Evolutionary conservation across 768 basidiomycete species (phyloP).

Genomic region (Suillus fuscotomentosus): DNA sequence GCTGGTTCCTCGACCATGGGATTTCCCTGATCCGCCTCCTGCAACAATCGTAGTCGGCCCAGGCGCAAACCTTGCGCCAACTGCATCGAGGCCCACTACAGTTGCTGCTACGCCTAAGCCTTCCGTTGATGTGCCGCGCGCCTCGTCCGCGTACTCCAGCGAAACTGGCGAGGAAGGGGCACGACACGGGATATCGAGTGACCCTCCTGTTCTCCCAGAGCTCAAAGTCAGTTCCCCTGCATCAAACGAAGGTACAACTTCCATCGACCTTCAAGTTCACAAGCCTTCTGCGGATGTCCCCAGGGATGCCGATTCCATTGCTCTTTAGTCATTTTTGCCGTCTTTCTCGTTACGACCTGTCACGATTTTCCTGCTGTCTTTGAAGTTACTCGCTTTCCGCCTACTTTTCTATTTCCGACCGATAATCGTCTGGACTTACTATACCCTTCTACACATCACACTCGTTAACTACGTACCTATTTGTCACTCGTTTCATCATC

Average conservation of each 20-base stretch:
- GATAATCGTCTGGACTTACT: background rate
- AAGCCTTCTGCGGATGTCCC: slow-evolving; percentile 4
- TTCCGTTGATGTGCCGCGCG: slow-evolving; percentile 27
- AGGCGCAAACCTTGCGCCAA: slow-evolving; percentile 14
- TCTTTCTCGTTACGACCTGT: background rate
- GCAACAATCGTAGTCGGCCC: slow-evolving; percentile 12
- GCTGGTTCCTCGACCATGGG: slow-evolving; percentile 79
- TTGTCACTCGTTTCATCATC: background rate
- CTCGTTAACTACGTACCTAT: background rate
- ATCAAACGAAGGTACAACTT: slow-evolving; percentile 28
- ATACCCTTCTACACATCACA: background rate
- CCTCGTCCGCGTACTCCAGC: slow-evolving; percentile 29
- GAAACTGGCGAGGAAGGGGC: slow-evolving; percentile 26
- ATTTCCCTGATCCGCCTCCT: slow-evolving; percentile 52
- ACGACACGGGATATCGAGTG: slow-evolving; percentile 24
- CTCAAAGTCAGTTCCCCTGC: slow-evolving; percentile 33
- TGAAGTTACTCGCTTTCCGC: background rate
- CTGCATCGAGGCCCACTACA: slow-evolving; percentile 21
- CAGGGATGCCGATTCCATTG: background rate
- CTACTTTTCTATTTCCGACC: background rate
- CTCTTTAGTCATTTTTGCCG: background rate
- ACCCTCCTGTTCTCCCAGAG: slow-evolving; percentile 32
- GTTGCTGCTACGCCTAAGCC: slow-evolving; percentile 27
- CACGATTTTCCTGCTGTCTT: background rate
- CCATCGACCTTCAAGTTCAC: background rate